Conservation (phyloP, 208 protist genomes). For the Blechomonas ayalai region DNA sequence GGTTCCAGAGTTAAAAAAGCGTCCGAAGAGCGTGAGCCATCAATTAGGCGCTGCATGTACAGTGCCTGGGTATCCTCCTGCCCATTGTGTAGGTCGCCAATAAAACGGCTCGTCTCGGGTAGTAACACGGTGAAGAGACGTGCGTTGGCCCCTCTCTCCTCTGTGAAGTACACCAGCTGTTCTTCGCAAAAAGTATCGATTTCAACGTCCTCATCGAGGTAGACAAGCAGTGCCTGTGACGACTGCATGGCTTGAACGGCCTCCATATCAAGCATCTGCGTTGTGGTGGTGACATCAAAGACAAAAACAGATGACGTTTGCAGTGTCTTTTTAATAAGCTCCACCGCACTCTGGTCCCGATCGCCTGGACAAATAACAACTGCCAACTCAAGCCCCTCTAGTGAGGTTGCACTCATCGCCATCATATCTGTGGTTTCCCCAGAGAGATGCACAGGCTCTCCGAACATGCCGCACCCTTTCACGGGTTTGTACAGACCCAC, state of each 20-base stretch:
- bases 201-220: not conserved
- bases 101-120: slow-evolving; percentile 1
- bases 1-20: slow-evolving; percentile 22
- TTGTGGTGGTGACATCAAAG: slow-evolving; percentile 12
- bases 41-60: slow-evolving; percentile 8
- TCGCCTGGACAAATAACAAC: slow-evolving; percentile 35
- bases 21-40: slow-evolving; percentile 28
- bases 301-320: slow-evolving; percentile 6
- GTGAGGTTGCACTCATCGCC: slow-evolving; percentile 2
- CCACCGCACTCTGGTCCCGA: not conserved
- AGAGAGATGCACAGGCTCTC: slow-evolving; percentile 21
- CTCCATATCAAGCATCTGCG: slow-evolving; percentile 7
- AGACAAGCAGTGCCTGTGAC: not conserved
- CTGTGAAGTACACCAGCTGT: slow-evolving; percentile 27
- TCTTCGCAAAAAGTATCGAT: slow-evolving; percentile 27
- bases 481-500: slow-evolving; percentile 54
- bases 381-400: slow-evolving; percentile 30
- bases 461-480: slow-evolving; percentile 62
- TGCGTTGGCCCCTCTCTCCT: slow-evolving; percentile 19
- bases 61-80: not conserved
- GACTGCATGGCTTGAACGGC: slow-evolving; percentile 2
- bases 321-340: slow-evolving; percentile 4
- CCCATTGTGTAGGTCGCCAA: slow-evolving; percentile 1
- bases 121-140: slow-evolving; percentile 31
- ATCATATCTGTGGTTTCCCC: not conserved